phyloP scores from a whole-genome alignment of 306 rosid species.

The Acacia melanoxylon region DNA sequence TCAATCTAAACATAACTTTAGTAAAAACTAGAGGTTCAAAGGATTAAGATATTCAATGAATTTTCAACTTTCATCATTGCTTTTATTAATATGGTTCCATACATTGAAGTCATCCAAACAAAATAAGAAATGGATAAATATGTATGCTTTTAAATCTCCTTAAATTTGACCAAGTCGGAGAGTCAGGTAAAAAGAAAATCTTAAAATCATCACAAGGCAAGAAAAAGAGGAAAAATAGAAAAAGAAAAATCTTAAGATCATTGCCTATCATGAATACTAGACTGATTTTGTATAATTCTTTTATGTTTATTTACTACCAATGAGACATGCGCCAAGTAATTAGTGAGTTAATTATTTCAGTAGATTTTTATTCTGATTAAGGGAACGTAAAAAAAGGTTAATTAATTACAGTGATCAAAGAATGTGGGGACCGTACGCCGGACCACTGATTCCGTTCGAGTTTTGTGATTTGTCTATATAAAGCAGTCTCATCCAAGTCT shows the following conservation, averaged over 20 bases:
- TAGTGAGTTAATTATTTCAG: not conserved
- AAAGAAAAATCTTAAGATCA: not conserved
- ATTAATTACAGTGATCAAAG: not conserved
- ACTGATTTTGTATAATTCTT: too few relatives aligned
- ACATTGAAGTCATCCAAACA: not conserved
- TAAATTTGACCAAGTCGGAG: too few relatives aligned
- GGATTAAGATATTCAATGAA: too few relatives aligned
- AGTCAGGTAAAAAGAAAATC: not conserved
- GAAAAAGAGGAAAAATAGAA: not conserved
- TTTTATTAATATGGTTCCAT: not conserved
- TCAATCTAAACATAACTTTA: too few relatives aligned
- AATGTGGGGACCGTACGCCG: not conserved
- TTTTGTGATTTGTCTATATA: constrained; percentile 24
- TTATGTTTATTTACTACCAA: not conserved
- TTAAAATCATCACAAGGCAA: not conserved
- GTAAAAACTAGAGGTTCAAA: too few relatives aligned
- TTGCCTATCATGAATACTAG: not conserved
- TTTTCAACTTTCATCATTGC: not conserved
- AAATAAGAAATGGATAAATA: not conserved
- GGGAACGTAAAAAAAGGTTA: not conserved
- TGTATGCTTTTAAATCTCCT: not conserved
- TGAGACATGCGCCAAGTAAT: not conserved
- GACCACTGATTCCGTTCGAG: not conserved
- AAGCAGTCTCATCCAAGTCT: not conserved
- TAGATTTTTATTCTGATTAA: not conserved